Percentiles rank a stretch among this genome's conserved stretches.
These are phyloP conservation scores for Cyberlindnera xishuangbannaensis DNA, from an alignment of 805 yeast species.

Conservation along the genomic window DNA sequence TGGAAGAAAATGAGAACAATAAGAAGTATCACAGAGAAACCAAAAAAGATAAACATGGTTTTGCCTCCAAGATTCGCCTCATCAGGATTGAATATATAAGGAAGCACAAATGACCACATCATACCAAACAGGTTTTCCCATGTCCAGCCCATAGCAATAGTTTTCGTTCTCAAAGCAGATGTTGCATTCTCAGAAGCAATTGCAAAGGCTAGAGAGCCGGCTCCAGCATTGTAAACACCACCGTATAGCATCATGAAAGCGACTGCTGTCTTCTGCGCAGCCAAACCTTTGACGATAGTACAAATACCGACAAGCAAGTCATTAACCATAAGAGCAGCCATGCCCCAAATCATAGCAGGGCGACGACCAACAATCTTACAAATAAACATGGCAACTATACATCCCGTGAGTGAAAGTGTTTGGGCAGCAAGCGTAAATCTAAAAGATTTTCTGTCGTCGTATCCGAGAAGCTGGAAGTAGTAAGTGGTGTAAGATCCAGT, in stretches of 20 bases:
- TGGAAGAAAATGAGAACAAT: constrained; percentile 39
- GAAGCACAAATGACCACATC: constrained; percentile 33
- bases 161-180: constrained; percentile 30
- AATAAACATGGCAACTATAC: constrained; percentile 26
- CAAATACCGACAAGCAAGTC: constrained; percentile 18
- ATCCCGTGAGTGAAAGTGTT: constrained; percentile 7
- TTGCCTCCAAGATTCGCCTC: constrained; percentile 37
- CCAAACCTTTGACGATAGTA: constrained; percentile 4
- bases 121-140: constrained; percentile 23
- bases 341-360: constrained; percentile 24
- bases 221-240: constrained; percentile 30
- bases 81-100: constrained; percentile 39
- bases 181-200: constrained; percentile 34
- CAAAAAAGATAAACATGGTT: constrained; percentile 39
- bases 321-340: constrained; percentile 18
- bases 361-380: constrained; percentile 26
- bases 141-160: constrained; percentile 18
- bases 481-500: constrained; percentile 41
- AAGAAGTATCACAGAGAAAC: constrained; percentile 24
- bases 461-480: constrained; percentile 42
- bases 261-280: constrained; percentile 17
- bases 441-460: constrained; percentile 35
- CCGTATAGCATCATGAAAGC: constrained; percentile 25
- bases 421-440: constrained; percentile 29
- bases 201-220: constrained; percentile 33